Percentiles rank a stretch among this genome's conserved stretches.
Evolutionary conservation across 208 protist genomes (phyloP).

Genomic region (Acanthamoeba healyi): DNA sequence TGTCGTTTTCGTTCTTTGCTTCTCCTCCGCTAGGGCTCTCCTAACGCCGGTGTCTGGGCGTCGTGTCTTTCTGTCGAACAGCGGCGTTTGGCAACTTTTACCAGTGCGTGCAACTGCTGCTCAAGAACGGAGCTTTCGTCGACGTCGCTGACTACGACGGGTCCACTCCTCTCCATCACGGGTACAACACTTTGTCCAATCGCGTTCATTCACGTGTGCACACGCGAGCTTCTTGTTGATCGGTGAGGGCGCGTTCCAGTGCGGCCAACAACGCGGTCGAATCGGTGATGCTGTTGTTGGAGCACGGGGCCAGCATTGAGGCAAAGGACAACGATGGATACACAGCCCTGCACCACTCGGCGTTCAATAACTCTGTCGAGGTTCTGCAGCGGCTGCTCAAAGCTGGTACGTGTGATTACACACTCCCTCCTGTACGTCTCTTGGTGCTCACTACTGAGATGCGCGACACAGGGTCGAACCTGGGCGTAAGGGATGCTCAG

Average conservation of each 20-base stretch:
- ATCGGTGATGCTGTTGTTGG: neutral
- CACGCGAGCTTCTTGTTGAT: neutral
- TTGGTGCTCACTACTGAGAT: neutral
- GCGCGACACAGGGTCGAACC: neutral
- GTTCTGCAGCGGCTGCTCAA: neutral
- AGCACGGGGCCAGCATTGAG: neutral
- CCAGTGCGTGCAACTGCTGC: conserved; percentile 9
- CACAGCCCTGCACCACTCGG: conserved; percentile 27
- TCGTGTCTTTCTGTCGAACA: neutral
- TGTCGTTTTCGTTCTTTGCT: neutral
- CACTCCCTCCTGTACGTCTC: no score
- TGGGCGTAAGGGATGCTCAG: neutral
- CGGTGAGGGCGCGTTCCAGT: no score
- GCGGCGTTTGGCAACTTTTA: conserved; percentile 44
- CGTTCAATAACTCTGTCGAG: neutral
- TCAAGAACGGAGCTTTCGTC: neutral
- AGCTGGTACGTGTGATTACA: neutral
- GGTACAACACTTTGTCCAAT: no score
- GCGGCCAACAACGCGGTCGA: conserved; percentile 30
- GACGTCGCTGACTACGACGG: neutral
- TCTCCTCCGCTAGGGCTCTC: no score
- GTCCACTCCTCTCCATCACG: conserved; percentile 6
- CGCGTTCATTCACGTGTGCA: no score
- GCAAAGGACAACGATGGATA: neutral
- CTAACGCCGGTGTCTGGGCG: neutral